Base-by-base conservation (phyloP, 768 basidiomycete species). In the Boletus barrowsii region DNA sequence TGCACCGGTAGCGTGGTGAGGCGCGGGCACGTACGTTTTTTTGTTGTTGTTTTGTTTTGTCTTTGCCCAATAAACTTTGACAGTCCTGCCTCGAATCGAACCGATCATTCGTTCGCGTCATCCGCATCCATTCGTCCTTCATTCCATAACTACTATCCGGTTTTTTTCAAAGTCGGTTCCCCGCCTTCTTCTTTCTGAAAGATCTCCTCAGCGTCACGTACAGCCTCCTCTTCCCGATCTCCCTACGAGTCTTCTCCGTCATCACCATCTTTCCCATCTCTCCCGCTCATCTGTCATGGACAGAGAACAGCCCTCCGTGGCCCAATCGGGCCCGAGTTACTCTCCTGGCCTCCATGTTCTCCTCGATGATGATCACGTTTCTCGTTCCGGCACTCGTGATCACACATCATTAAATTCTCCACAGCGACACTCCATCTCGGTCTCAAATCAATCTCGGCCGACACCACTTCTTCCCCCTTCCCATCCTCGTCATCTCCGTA, bases 281-380 rank as follows among this genome's bases (percentile, higher is more conserved):
- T 52, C 71, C 11, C 71, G 65, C 3, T 58, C 68, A 17, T 64
- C 62, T 57, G 68, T 68, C 49, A 60, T 74, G 66, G 76, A 76
- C 65, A 72, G 75, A 60, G 65, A 73, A 49, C 59, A 44, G 4
- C 43, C 54, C 15, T 45, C 66, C 49, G 63, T 67, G 22, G 70
- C 73, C 47, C 69, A 67, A 30, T 73, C 76, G 42, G 73, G 68
- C 53, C 61, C 63, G 36, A 72, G 57, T 52, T 71, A 67, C 57
- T 60, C 72, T 56, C 49, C 42, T 74, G 67, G 68, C 67, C 61
- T 52, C 39, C 67, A 57, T 65, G 61, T 48, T 17, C 64, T 70
- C 35, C 66, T 64, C 47, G 54, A 70, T 29, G 70, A 70, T 29
- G 69, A 75, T 42, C 66, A 71, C 49, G 60, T 66, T 45, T 65